phyloP scores from a whole-genome alignment of 2,329 filamentous ascomycete genomes.

The Cercospora sp. region DNA sequence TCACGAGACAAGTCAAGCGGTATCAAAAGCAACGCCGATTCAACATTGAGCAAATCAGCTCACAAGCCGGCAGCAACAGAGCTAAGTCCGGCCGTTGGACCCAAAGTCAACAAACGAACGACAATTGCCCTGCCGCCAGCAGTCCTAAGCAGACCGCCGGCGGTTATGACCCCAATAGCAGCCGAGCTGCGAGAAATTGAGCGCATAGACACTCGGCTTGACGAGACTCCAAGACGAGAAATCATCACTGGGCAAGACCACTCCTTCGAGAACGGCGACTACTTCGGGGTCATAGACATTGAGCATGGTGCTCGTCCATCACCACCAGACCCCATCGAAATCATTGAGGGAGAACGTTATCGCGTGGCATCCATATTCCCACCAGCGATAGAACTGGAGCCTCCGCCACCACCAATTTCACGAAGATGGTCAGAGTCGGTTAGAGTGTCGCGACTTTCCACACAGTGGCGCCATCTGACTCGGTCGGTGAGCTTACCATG shows the following conservation, averaged over 20 bases:
- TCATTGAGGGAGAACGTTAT: conserved; percentile 8
- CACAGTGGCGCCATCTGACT: neutral
- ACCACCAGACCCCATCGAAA: conserved; percentile 7
- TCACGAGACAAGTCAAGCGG: conserved; percentile 13
- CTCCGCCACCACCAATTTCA: neutral
- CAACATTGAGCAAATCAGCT: conserved; percentile 1
- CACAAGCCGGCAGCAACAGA: conserved; percentile 14
- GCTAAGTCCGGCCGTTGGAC: neutral
- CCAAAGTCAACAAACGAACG: neutral
- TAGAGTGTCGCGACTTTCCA: neutral
- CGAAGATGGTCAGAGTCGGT: conserved; percentile 2
- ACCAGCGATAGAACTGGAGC: neutral
- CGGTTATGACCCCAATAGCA: conserved; percentile 2
- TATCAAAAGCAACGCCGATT: conserved; percentile 14
- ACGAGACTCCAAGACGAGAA: neutral
- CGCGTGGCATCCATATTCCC: neutral
- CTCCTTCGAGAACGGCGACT: conserved; percentile 8
- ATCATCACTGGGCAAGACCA: neutral
- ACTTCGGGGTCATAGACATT: conserved; percentile 5
- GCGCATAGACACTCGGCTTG: conserved; percentile 8
- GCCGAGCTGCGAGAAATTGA: conserved; percentile 8
- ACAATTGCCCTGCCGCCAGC: neutral
- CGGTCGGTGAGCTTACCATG: neutral
- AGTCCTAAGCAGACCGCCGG: neutral
- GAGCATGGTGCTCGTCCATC: neutral